Conservation (phyloP, 176 grass and related monocot genomes). For the Oryza longistaminata region DNA sequence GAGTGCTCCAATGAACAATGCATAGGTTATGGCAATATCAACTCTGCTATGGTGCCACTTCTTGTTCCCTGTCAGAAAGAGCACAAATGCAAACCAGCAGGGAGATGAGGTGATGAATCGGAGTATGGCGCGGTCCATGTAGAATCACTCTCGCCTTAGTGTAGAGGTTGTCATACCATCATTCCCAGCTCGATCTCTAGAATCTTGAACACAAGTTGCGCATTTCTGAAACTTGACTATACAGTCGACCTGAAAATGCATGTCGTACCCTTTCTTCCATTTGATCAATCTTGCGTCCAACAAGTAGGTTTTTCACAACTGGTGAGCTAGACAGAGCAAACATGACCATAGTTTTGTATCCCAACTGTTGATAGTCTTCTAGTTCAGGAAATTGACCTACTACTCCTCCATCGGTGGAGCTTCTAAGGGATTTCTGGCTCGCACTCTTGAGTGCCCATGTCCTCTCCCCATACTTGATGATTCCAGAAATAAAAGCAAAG, state of each 20-base stretch:
- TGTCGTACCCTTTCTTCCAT: not conserved
- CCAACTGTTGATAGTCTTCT: not conserved
- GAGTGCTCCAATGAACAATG: too few species aligned
- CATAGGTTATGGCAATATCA: too few species aligned
- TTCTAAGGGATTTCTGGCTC: too few species aligned
- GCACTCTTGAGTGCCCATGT: not conserved
- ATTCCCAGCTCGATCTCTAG: too few species aligned
- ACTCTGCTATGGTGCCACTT: too few species aligned
- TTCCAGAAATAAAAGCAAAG: not conserved
- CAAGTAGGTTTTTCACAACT: not conserved
- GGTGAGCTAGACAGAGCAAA: not conserved
- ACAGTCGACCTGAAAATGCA: not conserved
- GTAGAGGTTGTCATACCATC: too few species aligned
- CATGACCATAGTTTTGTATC: not conserved
- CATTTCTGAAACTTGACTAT: not conserved
- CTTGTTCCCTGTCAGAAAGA: too few species aligned
- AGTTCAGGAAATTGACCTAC: not conserved
- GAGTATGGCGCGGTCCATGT: too few species aligned
- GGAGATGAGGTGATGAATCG: too few species aligned
- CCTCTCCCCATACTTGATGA: not conserved
- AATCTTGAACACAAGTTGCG: too few species aligned
- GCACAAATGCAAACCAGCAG: too few species aligned
- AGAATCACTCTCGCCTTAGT: too few species aligned
- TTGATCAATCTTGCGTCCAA: not conserved
- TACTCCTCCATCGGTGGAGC: not conserved